Conservation (phyloP, 192 early-diverging fungal genomes). For the Coemansia umbellata region DNA sequence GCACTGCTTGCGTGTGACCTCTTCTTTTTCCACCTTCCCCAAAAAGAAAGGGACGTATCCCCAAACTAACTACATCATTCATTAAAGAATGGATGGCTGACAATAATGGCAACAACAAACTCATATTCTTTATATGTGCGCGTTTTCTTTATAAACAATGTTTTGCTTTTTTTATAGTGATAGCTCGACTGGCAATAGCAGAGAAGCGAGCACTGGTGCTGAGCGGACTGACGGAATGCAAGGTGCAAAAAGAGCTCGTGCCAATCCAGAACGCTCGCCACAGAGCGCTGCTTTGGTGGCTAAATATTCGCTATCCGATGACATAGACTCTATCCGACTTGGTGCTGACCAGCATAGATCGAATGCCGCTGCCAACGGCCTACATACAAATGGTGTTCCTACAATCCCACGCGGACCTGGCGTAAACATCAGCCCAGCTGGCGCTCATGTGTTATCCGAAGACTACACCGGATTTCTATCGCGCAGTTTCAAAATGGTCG, state of each 20-base stretch:
- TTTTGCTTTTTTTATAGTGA: constrained; percentile 4
- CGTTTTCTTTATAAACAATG: not conserved
- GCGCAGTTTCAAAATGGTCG: constrained; percentile 19
- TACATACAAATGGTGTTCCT: constrained; percentile 1
- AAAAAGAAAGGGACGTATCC: too few species aligned
- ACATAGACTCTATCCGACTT: constrained; percentile 2
- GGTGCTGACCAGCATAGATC: not conserved
- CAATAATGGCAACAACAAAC: too few species aligned
- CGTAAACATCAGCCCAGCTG: constrained; percentile 36
- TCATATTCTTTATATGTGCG: not conserved
- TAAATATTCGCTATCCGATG: constrained; percentile 23
- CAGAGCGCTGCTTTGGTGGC: constrained; percentile 40
- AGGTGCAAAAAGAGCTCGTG: not conserved
- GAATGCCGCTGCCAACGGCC: constrained; percentile 5
- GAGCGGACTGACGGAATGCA: not conserved
- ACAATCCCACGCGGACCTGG: constrained; percentile 32
- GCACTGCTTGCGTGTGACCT: too few species aligned
- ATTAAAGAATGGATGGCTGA: too few species aligned
- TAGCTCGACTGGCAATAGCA: not conserved
- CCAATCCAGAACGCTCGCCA: constrained; percentile 25
- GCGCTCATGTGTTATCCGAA: constrained; percentile 19
- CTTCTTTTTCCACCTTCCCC: too few species aligned
- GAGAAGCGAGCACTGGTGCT: not conserved
- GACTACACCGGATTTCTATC: constrained; percentile 31
- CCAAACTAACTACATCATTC: too few species aligned